Evolutionary conservation across 148 eudicot species (phyloP).

Genomic region (Persicaria tinctoria): DNA sequence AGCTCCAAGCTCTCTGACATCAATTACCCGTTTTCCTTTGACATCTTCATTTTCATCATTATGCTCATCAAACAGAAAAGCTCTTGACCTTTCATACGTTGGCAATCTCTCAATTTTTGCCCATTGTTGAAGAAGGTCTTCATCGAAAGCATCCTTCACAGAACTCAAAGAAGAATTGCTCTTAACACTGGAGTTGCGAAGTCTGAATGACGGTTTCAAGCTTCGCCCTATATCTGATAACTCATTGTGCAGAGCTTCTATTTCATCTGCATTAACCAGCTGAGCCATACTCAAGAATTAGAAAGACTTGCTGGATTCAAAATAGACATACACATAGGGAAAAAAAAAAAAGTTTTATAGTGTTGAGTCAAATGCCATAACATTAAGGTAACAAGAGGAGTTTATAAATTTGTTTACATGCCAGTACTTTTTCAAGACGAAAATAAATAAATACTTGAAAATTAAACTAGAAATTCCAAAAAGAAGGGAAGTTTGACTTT

Average conservation of each 20-base stretch:
- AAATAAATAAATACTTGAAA: not conserved
- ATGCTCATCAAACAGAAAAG: slow-evolving; percentile 47
- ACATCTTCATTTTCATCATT: slow-evolving; percentile 25
- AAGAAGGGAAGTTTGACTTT: not conserved
- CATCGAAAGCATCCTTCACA: slow-evolving; percentile 29
- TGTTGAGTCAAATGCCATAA: not conserved
- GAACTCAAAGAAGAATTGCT: slow-evolving; percentile 26
- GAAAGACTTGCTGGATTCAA: not conserved
- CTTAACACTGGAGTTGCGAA: slow-evolving; percentile 30
- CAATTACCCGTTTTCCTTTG: slow-evolving; percentile 44
- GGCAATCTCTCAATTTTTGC: slow-evolving; percentile 64
- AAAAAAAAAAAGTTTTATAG: not conserved
- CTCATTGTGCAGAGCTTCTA: slow-evolving; percentile 31
- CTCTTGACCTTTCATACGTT: slow-evolving; percentile 56
- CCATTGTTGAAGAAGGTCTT: slow-evolving; percentile 44
- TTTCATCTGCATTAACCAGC: slow-evolving; percentile 27
- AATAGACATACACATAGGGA: not conserved
- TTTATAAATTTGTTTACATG: not conserved
- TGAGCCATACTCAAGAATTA: slow-evolving; percentile 31
- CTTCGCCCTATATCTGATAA: slow-evolving; percentile 37
- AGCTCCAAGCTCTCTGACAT: slow-evolving; percentile 65
- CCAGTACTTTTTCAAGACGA: not conserved
- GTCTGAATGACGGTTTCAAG: slow-evolving; percentile 33
- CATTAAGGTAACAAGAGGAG: not conserved
- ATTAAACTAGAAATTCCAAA: not conserved